These are phyloP conservation scores for Pulveroboletus frians DNA, from an alignment of 768 basidiomycete species.

Conservation along the genomic window DNA sequence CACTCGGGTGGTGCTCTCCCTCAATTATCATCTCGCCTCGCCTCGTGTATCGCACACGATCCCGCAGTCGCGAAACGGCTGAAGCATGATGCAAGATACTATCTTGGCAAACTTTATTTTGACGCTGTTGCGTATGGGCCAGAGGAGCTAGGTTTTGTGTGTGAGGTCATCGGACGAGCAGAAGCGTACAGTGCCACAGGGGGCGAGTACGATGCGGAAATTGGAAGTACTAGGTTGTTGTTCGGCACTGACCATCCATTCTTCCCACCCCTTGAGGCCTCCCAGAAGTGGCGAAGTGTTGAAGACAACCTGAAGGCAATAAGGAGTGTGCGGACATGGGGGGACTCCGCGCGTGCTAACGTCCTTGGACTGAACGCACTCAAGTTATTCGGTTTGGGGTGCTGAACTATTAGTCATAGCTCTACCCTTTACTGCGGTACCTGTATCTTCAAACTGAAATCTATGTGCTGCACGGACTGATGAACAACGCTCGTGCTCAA, in stretches of 20 bases:
- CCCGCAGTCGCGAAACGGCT: conserved; percentile 71
- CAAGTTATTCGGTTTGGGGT: conserved; percentile 53
- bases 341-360: conserved; percentile 51
- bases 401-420: conserved; percentile 13
- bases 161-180: conserved; percentile 62
- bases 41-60: conserved; percentile 83
- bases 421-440: conserved; percentile 38
- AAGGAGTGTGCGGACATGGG: conserved; percentile 34
- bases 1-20: conserved; percentile 86
- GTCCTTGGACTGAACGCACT: conserved; percentile 74
- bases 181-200: conserved; percentile 38
- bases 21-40: conserved; percentile 76
- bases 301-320: conserved; percentile 84
- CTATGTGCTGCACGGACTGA: conserved; percentile 89
- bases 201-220: conserved; percentile 26
- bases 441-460: conserved; percentile 96
- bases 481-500: conserved; percentile 87
- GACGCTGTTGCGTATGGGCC: conserved; percentile 89
- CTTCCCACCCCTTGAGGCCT: conserved; percentile 71
- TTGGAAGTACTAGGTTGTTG: conserved; percentile 58
- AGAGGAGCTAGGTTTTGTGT: conserved; percentile 78
- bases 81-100: conserved; percentile 78
- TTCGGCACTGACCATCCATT: conserved; percentile 91
- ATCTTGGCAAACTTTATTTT: conserved; percentile 73
- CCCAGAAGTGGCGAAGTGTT: conserved; percentile 78